Conservation (phyloP, 352 stramenopile genomes). For the Globisporangium mamillatum region DNA sequence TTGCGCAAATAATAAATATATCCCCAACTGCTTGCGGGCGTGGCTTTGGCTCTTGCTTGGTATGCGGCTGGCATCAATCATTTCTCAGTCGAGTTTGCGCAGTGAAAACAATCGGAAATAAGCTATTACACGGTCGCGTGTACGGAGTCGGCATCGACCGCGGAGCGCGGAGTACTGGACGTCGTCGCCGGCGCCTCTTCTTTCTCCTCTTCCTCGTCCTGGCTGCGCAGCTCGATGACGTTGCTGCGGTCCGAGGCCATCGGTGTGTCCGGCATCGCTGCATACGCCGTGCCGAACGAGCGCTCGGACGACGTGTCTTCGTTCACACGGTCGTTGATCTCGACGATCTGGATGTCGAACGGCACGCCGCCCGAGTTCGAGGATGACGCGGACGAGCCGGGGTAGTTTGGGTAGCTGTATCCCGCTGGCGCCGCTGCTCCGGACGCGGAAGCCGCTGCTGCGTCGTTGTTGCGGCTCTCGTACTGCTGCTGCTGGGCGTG, state of each 20-base stretch:
- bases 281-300: conserved; percentile 13
- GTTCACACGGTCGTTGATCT: conserved; percentile 37
- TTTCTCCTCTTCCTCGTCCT: conserved; percentile 21
- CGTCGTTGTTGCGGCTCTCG: conserved; percentile 18
- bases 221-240: conserved; percentile 8
- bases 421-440: conserved; percentile 16
- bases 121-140: conserved; percentile 11
- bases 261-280: conserved; percentile 13
- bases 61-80: not conserved
- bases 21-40: conserved; percentile 1
- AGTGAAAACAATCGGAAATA: not conserved
- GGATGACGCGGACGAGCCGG: conserved; percentile 1
- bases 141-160: not conserved
- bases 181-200: not conserved
- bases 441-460: conserved; percentile 7
- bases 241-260: not conserved
- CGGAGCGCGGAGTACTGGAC: not conserved
- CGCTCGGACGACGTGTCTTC: conserved; percentile 19
- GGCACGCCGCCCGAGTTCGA: conserved; percentile 24
- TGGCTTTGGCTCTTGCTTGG: not conserved
- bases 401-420: conserved; percentile 1
- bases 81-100: not conserved
- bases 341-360: conserved; percentile 43
- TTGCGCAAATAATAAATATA: conserved; percentile 4
- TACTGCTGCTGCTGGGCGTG: conserved; percentile 17